phyloP scores from a whole-genome alignment of 2,329 filamentous ascomycete genomes.

The Monilinia fructicola region DNA sequence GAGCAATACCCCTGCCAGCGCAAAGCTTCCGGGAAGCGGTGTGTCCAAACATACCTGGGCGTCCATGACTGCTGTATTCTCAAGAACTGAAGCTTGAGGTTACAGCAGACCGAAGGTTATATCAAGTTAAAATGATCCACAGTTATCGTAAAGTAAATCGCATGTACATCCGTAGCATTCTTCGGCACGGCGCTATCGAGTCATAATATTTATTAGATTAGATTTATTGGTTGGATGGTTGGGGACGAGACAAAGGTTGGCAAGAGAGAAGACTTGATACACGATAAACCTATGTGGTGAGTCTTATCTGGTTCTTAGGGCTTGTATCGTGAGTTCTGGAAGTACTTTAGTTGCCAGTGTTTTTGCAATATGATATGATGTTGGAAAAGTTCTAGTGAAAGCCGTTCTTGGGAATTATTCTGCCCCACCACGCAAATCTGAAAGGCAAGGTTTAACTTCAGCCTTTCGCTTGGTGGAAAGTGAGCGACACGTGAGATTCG shows the following conservation, averaged over 20 bases:
- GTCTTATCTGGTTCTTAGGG: not conserved
- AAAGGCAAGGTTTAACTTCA: constrained; percentile 21
- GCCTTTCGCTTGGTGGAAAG: constrained; percentile 16
- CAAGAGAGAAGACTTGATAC: not conserved
- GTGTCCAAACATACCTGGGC: constrained; percentile 36
- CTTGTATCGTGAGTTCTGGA: constrained; percentile 5
- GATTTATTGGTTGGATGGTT: constrained; percentile 25
- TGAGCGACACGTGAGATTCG: constrained; percentile 1
- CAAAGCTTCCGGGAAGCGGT: constrained; percentile 16
- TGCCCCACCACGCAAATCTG: constrained; percentile 23
- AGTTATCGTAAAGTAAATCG: constrained; percentile 30
- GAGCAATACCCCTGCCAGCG: not conserved
- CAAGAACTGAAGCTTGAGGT: constrained; percentile 22
- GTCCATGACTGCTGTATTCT: constrained; percentile 36
- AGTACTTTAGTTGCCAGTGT: not conserved
- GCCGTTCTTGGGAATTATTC: constrained; percentile 6
- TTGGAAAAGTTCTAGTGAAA: constrained; percentile 22
- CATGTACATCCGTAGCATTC: constrained; percentile 35
- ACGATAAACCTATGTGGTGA: not conserved
- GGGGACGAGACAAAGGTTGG: constrained; percentile 24
- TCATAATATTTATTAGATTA: constrained; percentile 31
- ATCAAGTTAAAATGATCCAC: constrained; percentile 26
- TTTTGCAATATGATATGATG: constrained; percentile 12
- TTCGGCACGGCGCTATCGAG: constrained; percentile 35
- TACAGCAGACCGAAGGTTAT: constrained; percentile 12